Base-by-base conservation (phyloP, 495 filamentous ascomycete species). In the Neurospora tetraspora region DNA sequence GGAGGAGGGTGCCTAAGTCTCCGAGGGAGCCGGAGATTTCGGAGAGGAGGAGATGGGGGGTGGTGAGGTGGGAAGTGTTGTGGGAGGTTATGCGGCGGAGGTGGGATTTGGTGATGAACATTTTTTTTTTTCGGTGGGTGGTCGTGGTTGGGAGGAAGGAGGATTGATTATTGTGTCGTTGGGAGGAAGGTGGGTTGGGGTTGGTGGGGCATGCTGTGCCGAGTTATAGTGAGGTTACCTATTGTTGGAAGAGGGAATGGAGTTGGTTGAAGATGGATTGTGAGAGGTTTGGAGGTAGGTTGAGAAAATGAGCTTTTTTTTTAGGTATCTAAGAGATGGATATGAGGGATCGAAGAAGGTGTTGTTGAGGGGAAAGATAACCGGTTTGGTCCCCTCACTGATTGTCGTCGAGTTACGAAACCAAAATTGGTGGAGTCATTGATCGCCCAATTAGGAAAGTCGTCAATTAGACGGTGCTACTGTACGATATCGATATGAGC, bases 11-110 rank as follows among this genome's bases (percentile, higher is more conserved):
- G 36, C 95, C 95, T 20, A 97, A 85, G 81, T 98, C 95, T 71
- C 95, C 95, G 16, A 98, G 85, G 0, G 94, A 90, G 59, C 95
- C 95, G 12, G 94, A 94, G 74, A 98, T 90, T 83, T 98, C 95
- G 23, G 53, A 65, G 27, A 65, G 27, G 7, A 34, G 53, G 27
- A 65, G 27, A 4, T 31, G 27, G 14, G 53, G 53, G 14, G 53
- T 9, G 53, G 6, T 3, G 6, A 65, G 3, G 53, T 65, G 53
- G 53, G 14, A 14, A 61, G 53, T 27, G 27, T 65, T 65, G 53
- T 65, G 14, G 27, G 3, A 0, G 6, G 23, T 36, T 3, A 36
- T 65, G 14, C 14, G 53, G 12, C 6, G 10, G 23, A 65, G 53
- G 53, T 7, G 53, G 23, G 53, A 34, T 31, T 12, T 59, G 47